Percentiles rank a stretch among this genome's conserved stretches.
Evolutionary conservation across 2,329 filamentous ascomycete species (phyloP).

Genomic region (Neobulgaria alba): DNA sequence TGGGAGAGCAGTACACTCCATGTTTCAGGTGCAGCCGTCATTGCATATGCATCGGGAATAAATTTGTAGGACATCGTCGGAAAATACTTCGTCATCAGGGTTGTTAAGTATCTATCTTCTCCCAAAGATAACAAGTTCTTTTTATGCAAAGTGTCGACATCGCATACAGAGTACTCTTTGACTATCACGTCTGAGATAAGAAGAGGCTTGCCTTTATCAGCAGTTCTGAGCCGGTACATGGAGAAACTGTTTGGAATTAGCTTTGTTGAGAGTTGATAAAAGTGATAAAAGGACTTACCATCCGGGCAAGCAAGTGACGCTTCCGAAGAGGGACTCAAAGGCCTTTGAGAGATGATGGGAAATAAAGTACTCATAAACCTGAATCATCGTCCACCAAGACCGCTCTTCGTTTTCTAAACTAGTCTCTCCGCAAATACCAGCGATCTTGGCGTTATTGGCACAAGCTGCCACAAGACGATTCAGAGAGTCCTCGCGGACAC

Average conservation of each 20-base stretch:
- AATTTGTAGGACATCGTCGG: conserved; percentile 95
- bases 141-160: conserved; percentile 90
- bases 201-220: conserved; percentile 86
- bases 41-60: conserved; percentile 82
- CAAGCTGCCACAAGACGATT: conserved; percentile 90
- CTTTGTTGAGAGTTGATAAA: conserved; percentile 3
- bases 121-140: conserved; percentile 88
- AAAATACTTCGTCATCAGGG: conserved; percentile 97
- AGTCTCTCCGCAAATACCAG: conserved; percentile 95
- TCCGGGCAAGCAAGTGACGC: conserved; percentile 96
- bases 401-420: conserved; percentile 91
- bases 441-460: conserved; percentile 90
- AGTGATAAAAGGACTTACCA: conserved; percentile 62
- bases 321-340: conserved; percentile 95
- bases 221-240: conserved; percentile 95
- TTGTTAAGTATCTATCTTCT: conserved; percentile 95
- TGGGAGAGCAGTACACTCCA: conserved; percentile 96
- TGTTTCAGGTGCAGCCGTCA: conserved; percentile 86
- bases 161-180: conserved; percentile 76
- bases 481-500: conserved; percentile 82
- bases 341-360: conserved; percentile 95
- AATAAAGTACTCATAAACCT: conserved; percentile 99
- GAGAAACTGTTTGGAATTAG: conserved; percentile 66
- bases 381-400: conserved; percentile 99
- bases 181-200: conserved; percentile 89